Base-by-base conservation (phyloP, 139 green algal species). In the Bryopsis sp. region DNA sequence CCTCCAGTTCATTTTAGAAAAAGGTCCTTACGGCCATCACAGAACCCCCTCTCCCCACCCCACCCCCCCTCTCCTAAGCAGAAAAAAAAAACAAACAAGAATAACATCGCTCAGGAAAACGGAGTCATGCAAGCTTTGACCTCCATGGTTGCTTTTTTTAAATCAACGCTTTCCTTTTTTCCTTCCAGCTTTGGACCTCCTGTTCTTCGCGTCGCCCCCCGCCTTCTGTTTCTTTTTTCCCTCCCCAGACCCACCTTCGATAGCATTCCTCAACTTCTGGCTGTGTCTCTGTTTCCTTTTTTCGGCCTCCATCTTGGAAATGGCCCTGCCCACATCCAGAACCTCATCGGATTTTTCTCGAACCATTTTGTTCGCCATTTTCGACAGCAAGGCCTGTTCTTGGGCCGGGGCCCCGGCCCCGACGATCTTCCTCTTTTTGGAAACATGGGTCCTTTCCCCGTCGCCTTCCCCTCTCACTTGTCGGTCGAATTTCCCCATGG, bases 401-500 rank as follows among this genome's bases (percentile, higher is more conserved):
- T 31, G 54, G 5, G 47, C 60, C 33, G 69, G 80, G 64, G 85
- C 79, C 0, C 81, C 78, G 7, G 86, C 79, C 1, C 77, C 32
- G 39, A 75, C 2, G 39, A 87, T 76, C 62, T 84, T 81, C n/a
- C 78, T 80, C 7, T 81, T 76, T 80, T 91, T 86, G 67, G 68
- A 76, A 29, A 76, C 47, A 8, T 68, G 72, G 31, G 50, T 58
- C 8, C 83, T 72, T 68, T 89, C 79, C 28, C 75, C 72, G 34
- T 70, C 54, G 47, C 81, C 84, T 71, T 93, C 87, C 2, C 82
- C 82, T 22, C 58, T 28, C n/a, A 92, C 76, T 50, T 75, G 48
- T 39, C 75, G 75, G 77, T 98, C 92, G 78, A 97, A 97, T 78
- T 97, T 97, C 72, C 93, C 93, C 76, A 96, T 87, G 15, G 83